Evolutionary conservation across 2,329 filamentous ascomycete species (phyloP).

Genomic region (Claviceps spartinae): DNA sequence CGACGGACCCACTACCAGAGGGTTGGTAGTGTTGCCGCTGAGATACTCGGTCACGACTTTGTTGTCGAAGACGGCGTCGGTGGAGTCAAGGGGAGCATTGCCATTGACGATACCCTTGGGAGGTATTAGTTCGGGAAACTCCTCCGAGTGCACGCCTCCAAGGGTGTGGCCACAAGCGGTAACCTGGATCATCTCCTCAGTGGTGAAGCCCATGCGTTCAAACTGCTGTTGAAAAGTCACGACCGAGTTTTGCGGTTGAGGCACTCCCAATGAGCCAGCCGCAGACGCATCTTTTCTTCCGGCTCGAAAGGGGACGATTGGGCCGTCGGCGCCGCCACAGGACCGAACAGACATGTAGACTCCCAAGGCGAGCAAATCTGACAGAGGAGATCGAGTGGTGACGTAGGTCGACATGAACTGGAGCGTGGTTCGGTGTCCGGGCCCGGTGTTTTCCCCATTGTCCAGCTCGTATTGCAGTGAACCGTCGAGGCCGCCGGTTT

Average conservation of each 20-base stretch:
- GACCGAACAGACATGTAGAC: slow-evolving; percentile 44
- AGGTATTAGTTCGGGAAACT: slow-evolving; percentile 40
- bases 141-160: slow-evolving; percentile 41
- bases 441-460: slow-evolving; percentile 41
- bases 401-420: slow-evolving; percentile 40
- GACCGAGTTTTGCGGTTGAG: slow-evolving; percentile 41
- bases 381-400: slow-evolving; percentile 35
- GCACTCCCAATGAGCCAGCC: slow-evolving; percentile 35
- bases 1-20: slow-evolving; percentile 39
- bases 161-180: slow-evolving; percentile 48
- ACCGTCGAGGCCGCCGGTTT: slow-evolving; percentile 41
- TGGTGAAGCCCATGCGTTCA: slow-evolving; percentile 41
- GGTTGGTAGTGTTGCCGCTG: slow-evolving; percentile 37
- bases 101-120: slow-evolving; percentile 28
- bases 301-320: slow-evolving; percentile 32
- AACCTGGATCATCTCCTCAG: slow-evolving; percentile 44
- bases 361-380: slow-evolving; percentile 45
- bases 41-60: slow-evolving; percentile 44
- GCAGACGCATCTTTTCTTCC: slow-evolving; percentile 41
- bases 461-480: slow-evolving; percentile 46
- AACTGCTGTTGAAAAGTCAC: slow-evolving; percentile 41
- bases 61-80: slow-evolving; percentile 38
- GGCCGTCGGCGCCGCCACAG: slow-evolving; percentile 38
- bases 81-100: slow-evolving; percentile 32
- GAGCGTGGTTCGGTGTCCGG: slow-evolving; percentile 40